Evolutionary conservation across 495 filamentous ascomycete species (phyloP), one percentile per base, ranked within the genome.

Genomic region (Aspergillus incahuasiensis): DNA sequence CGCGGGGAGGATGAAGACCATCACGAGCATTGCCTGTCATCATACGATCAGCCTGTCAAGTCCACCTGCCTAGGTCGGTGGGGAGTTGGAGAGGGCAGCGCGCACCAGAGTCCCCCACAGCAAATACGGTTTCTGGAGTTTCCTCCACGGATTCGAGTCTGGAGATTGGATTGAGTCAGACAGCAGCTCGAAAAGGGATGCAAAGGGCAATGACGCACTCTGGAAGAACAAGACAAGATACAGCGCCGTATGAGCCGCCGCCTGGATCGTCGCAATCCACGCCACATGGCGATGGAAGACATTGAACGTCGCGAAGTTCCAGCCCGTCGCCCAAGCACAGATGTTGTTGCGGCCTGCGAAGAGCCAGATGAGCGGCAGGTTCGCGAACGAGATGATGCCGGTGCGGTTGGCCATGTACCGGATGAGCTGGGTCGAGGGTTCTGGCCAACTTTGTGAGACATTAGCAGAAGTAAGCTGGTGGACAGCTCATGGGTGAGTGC

Each of bases 281-380:
- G 81, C 81, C 24, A 81, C 68, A 73, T 80, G 79, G 15, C 79
- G 79, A 68, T 83, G 81, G 28, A 83, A 80, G 2, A 79, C 61
- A 43, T 79, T 78, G 58, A 80, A 82, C 0, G 72, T 79, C 1
- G 76, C 68, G 57, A 79, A 79, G 34, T 71, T 76, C 79, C 80
- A 83, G 0, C 79, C 77, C 0, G 80, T 82, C 9, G 77, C 62
- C 79, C 77, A 80, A 2, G 80, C 60, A 32, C 83, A 69, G 15
- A 82, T 72, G 50, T 83, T 83, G 58, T 82, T 84, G 28, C 81
- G 75, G 3, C 74, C 74, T 2, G 72, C 72, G 46, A 82, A 82
- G 1, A 83, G 61, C 66, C 77, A 79, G 21, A 81, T 19, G 3
- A 83, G 60, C 0, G 79, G 74, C 13, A 83, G 57, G 48, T 82